These are phyloP conservation scores for Lasiodiplodia sp. DNA, from an alignment of 2,329 filamentous ascomycete species.

Conservation along the genomic window DNA sequence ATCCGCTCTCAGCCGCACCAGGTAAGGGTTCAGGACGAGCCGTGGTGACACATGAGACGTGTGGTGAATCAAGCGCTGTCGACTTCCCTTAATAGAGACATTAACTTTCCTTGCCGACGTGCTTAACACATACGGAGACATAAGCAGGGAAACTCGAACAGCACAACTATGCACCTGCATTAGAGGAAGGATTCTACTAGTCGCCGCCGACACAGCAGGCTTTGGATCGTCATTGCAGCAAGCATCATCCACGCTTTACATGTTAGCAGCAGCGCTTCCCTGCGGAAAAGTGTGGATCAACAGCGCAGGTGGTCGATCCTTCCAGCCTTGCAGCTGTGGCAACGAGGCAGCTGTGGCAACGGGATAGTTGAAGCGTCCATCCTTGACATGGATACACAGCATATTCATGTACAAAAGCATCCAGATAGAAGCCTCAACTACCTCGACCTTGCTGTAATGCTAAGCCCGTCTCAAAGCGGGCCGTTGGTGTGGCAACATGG, in stretches of 20 bases:
- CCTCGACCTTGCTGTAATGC: neutral
- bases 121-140: neutral
- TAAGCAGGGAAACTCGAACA: neutral
- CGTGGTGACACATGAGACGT: constrained; percentile 25
- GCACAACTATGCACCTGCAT: constrained; percentile 19
- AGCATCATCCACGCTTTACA: constrained; percentile 23
- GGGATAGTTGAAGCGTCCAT: neutral
- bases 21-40: constrained; percentile 1
- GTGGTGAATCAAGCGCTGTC: constrained; percentile 18
- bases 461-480: neutral
- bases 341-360: neutral
- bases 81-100: constrained; percentile 6
- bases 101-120: constrained; percentile 11
- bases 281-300: neutral
- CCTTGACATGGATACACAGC: neutral
- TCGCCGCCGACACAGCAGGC: constrained; percentile 3
- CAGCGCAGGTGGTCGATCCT: neutral
- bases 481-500: neutral
- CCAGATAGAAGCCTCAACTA: neutral
- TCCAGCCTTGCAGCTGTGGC: neutral
- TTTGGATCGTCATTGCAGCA: constrained; percentile 3
- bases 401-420: neutral
- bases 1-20: constrained; percentile 9
- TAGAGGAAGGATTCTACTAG: neutral
- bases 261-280: neutral